These are phyloP conservation scores for Sclerotinia spermophila DNA, from an alignment of 2,329 filamentous ascomycete genomes.

Conservation along the genomic window DNA sequence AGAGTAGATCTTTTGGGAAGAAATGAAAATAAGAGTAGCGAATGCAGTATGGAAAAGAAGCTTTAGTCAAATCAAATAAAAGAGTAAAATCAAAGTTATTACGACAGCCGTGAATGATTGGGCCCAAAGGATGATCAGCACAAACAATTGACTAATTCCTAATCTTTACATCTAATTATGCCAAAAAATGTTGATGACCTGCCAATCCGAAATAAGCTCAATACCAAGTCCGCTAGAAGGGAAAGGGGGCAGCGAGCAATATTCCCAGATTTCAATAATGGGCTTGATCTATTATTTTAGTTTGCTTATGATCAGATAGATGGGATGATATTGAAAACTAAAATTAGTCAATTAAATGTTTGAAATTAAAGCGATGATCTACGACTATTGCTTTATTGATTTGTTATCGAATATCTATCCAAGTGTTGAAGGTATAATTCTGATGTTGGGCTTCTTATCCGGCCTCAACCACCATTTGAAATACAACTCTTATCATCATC, in stretches of 20 bases:
- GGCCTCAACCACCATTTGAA: neutral
- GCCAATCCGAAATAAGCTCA: neutral
- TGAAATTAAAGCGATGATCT: neutral
- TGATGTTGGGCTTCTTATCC: neutral
- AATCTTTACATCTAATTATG: neutral
- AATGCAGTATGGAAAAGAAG: conserved; percentile 27
- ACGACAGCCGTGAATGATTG: neutral
- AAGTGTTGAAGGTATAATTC: neutral
- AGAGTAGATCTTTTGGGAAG: neutral
- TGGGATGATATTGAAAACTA: neutral
- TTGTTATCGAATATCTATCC: neutral
- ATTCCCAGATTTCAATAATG: neutral
- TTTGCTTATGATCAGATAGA: neutral
- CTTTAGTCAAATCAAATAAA: conserved; percentile 29
- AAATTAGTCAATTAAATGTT: too few species aligned
- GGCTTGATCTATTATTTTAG: neutral
- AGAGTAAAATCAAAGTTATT: conserved; percentile 29
- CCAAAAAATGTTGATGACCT: neutral
- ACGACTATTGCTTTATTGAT: too few species aligned
- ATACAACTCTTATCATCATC: neutral
- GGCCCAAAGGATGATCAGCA: conserved; percentile 6
- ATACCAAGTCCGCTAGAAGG: neutral
- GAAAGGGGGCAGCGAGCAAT: neutral
- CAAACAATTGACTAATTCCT: neutral
- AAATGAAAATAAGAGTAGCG: conserved; percentile 20